phyloP scores from a whole-genome alignment of 148 eudicot species.

The Camellia granthamiana region DNA sequence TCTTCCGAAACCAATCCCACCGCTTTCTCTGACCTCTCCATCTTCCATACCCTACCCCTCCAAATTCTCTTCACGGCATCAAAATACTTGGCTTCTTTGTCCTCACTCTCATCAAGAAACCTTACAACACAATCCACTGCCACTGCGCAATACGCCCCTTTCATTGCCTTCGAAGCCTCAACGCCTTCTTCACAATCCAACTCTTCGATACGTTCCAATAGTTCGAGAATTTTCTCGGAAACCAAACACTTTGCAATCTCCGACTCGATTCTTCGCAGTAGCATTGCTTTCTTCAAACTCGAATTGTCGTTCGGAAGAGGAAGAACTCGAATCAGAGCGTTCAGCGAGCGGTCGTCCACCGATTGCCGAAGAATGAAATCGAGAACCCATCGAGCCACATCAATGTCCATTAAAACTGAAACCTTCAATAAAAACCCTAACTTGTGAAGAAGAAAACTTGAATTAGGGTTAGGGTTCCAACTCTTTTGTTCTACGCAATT shows the following conservation, averaged over 20 bases:
- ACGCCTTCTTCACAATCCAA: conserved; percentile 28
- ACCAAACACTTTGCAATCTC: conserved; percentile 21
- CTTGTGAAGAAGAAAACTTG: neutral
- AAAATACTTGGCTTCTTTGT: conserved; percentile 26
- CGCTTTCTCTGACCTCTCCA: conserved; percentile 25
- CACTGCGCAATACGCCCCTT: conserved; percentile 56
- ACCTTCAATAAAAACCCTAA: neutral
- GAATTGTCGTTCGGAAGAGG: conserved; percentile 32
- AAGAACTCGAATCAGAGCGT: conserved; percentile 27
- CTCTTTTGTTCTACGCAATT: too few species aligned
- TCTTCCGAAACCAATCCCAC: conserved; percentile 45
- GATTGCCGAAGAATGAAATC: conserved; percentile 50
- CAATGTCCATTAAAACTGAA: conserved; percentile 36
- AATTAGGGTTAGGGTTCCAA: too few species aligned
- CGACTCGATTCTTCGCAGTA: conserved; percentile 46
- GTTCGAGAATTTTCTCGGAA: conserved; percentile 40
- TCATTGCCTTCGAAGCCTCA: conserved; percentile 36
- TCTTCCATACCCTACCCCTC: conserved; percentile 42
- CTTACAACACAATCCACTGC: conserved; percentile 62
- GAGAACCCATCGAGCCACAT: conserved; percentile 47
- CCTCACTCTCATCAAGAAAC: conserved; percentile 26
- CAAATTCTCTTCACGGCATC: conserved; percentile 56
- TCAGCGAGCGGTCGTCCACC: conserved; percentile 35
- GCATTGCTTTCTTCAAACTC: conserved; percentile 37
- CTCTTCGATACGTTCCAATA: conserved; percentile 46